phyloP scores from a whole-genome alignment of 495 filamentous ascomycete genomes.

The Aspergillus heteromorphus region DNA sequence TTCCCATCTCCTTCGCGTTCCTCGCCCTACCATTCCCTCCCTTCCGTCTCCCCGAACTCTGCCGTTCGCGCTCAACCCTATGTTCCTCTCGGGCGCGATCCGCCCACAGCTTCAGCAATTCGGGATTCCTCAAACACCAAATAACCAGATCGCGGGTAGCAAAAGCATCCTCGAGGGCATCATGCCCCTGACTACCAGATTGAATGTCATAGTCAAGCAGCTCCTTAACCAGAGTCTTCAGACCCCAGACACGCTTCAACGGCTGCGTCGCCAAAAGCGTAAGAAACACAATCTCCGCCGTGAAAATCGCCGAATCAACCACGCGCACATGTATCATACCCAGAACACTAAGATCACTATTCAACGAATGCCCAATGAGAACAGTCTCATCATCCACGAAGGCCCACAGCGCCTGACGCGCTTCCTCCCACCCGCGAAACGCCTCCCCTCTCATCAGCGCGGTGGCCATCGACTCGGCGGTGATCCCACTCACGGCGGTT shows the following conservation, averaged over 20 bases:
- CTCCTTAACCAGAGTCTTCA: slow-evolving; percentile 27
- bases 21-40: slow-evolving; percentile 4
- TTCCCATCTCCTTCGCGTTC: not conserved
- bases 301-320: slow-evolving; percentile 34
- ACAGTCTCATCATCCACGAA: slow-evolving; percentile 39
- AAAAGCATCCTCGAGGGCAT: slow-evolving; percentile 35
- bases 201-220: slow-evolving; percentile 32
- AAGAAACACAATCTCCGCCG: slow-evolving; percentile 19
- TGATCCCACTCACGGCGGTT: slow-evolving; percentile 33
- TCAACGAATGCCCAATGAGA: slow-evolving; percentile 41
- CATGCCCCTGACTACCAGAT: slow-evolving; percentile 26
- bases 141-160: slow-evolving; percentile 37
- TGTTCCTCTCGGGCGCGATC: slow-evolving; percentile 9
- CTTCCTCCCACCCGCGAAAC: slow-evolving; percentile 35
- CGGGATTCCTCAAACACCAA: slow-evolving; percentile 28
- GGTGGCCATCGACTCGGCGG: slow-evolving; percentile 17
- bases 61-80: not conserved
- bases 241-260: slow-evolving; percentile 16
- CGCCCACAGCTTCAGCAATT: slow-evolving; percentile 19
- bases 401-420: slow-evolving; percentile 32
- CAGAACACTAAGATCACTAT: slow-evolving; percentile 39
- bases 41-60: slow-evolving; percentile 9
- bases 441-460: slow-evolving; percentile 27
- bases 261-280: not conserved
- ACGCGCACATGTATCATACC: slow-evolving; percentile 36